Percentiles rank a stretch among this genome's conserved stretches.
phyloP scores from a whole-genome alignment of 148 eudicot species.

The Suaeda aralocaspica region DNA sequence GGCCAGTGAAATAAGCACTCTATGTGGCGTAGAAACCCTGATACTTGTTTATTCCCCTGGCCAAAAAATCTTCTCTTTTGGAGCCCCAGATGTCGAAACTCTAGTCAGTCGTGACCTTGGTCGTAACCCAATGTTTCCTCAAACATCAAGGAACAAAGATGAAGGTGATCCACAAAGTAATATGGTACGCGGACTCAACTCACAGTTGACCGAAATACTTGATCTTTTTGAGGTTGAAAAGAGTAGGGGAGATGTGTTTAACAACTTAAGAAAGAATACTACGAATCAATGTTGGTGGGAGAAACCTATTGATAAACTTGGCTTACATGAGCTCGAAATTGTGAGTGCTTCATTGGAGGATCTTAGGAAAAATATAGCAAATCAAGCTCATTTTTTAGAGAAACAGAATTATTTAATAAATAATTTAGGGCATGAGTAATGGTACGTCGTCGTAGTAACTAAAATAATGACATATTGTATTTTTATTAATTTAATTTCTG shows the following conservation, averaged over 20 bases:
- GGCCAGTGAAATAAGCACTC: slow-evolving; percentile 51
- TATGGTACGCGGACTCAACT: slow-evolving; percentile 30
- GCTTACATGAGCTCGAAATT: slow-evolving; percentile 35
- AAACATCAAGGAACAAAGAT: slow-evolving; percentile 5
- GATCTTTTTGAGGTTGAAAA: slow-evolving; percentile 39
- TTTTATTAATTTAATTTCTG: too few relatives aligned
- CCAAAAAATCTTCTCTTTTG: slow-evolving; percentile 47
- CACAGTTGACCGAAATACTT: slow-evolving; percentile 35
- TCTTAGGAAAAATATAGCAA: slow-evolving; percentile 38
- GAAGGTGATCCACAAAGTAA: slow-evolving; percentile 24
- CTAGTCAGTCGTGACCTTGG: slow-evolving; percentile 35
- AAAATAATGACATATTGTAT: too few relatives aligned
- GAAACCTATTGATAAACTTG: slow-evolving; percentile 42
- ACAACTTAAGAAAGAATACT: slow-evolving; percentile 29
- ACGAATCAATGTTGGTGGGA: slow-evolving; percentile 51
- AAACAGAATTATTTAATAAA: slow-evolving; percentile 7
- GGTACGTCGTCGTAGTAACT: too few relatives aligned
- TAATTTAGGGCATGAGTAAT: slow-evolving; percentile 17
- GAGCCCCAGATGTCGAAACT: slow-evolving; percentile 41
- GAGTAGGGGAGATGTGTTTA: slow-evolving; percentile 33
- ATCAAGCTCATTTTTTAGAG: slow-evolving; percentile 28
- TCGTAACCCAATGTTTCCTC: slow-evolving; percentile 25
- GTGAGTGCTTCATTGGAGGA: slow-evolving; percentile 48
- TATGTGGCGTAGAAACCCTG: slow-evolving; percentile 44
- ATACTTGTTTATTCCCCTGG: slow-evolving; percentile 50